Conservation (phyloP, 169 alveolate genomes). For the Plasmodium malariae region DNA sequence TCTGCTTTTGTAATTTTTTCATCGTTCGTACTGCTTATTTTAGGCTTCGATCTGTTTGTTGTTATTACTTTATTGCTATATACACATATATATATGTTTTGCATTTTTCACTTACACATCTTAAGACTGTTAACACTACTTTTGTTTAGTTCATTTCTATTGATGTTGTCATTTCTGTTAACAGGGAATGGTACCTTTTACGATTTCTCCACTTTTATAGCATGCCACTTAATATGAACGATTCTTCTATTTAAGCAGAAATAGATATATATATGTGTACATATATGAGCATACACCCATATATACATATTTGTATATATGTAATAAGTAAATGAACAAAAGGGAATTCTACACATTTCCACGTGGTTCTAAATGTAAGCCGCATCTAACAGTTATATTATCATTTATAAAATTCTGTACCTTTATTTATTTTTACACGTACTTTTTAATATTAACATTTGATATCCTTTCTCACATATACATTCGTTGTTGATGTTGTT, state of each 20-base stretch:
- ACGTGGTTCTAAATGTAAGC: background rate
- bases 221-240: background rate
- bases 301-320: too few relatives aligned
- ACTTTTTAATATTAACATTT: conserved; percentile 1
- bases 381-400: background rate
- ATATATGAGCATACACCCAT: too few relatives aligned
- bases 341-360: background rate
- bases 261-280: too few relatives aligned
- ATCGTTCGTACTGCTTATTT: background rate
- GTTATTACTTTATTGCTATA: background rate
- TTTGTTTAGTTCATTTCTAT: too few relatives aligned
- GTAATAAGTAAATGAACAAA: background rate
- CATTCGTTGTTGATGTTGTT: too few relatives aligned
- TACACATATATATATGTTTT: too few relatives aligned
- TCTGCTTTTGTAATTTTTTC: background rate
- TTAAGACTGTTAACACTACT: too few relatives aligned
- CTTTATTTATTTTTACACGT: background rate
- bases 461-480: background rate
- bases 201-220: background rate
- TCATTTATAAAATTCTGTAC: background rate
- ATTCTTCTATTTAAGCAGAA: background rate
- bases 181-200: background rate
- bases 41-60: background rate
- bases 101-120: too few relatives aligned
- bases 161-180: background rate